phyloP scores from a whole-genome alignment of 2,329 filamentous ascomycete species.

The Phialocephala sp. region DNA sequence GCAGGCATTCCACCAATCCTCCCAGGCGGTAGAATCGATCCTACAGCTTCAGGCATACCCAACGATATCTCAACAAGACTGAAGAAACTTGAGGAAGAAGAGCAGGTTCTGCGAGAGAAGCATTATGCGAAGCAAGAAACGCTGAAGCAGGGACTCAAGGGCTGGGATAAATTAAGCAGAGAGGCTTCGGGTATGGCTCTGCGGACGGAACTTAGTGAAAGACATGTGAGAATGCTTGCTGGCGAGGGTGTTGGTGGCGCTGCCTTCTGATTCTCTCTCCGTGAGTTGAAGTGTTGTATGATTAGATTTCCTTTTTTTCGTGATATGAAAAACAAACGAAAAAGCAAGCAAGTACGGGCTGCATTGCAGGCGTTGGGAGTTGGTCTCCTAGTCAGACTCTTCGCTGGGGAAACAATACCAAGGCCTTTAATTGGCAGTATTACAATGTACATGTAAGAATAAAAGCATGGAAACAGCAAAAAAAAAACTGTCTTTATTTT shows the following conservation, averaged over 20 bases:
- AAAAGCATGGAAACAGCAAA: neutral
- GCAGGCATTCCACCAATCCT: slow-evolving; percentile 42
- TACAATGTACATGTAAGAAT: neutral
- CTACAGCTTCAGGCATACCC: slow-evolving; percentile 39
- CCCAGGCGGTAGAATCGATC: slow-evolving; percentile 42
- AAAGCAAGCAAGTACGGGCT: neutral
- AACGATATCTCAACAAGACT: slow-evolving; percentile 37
- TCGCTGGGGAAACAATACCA: neutral
- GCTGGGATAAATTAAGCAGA: slow-evolving; percentile 41
- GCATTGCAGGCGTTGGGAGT: neutral
- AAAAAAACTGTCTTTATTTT: too few species aligned
- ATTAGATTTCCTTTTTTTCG: slow-evolving; percentile 4
- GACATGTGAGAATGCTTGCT: slow-evolving; percentile 42
- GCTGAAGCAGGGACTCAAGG: slow-evolving; percentile 39
- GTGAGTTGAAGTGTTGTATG: neutral
- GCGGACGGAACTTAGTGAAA: slow-evolving; percentile 43
- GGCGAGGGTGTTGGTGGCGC: slow-evolving; percentile 42
- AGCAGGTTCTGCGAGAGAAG: slow-evolving; percentile 40
- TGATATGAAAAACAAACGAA: neutral
- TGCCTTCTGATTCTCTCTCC: slow-evolving; percentile 38
- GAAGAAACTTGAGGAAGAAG: slow-evolving; percentile 43
- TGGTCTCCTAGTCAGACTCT: neutral
- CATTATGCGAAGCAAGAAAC: slow-evolving; percentile 42
- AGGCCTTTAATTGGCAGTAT: neutral
- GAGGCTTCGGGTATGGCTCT: slow-evolving; percentile 39